A percentile compares a stretch with the other conserved stretches of the same genome.
Evolutionary conservation across 805 yeast species (phyloP).

Genomic region (Lachancea sp.): DNA sequence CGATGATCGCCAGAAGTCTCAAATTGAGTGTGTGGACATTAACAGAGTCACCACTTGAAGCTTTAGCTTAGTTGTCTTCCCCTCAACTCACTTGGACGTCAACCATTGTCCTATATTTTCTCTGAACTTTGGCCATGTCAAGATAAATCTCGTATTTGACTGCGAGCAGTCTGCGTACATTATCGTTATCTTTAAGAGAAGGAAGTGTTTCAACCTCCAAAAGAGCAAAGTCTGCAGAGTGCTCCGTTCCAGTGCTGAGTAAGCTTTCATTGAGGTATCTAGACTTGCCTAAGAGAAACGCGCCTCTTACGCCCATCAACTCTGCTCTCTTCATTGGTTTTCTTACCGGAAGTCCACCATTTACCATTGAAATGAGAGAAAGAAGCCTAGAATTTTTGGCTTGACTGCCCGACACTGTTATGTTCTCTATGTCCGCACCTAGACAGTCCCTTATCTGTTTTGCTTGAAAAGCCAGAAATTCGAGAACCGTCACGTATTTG

Average conservation of each 20-base stretch:
- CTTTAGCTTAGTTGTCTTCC: not conserved
- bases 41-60: conserved; percentile 26
- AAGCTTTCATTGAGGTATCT: conserved; percentile 3
- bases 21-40: conserved; percentile 55
- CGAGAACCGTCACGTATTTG: conserved; percentile 42
- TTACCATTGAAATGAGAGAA: conserved; percentile 26
- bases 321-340: conserved; percentile 12
- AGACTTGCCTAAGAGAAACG: conserved; percentile 19
- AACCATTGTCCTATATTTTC: conserved; percentile 25
- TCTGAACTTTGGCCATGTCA: conserved; percentile 35
- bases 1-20: conserved; percentile 74
- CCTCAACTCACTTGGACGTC: conserved; percentile 6
- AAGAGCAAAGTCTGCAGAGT: not conserved
- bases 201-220: not conserved
- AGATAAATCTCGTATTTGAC: conserved; percentile 22
- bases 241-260: conserved; percentile 5
- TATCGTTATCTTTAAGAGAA: not conserved
- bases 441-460: conserved; percentile 35
- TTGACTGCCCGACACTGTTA: conserved; percentile 50
- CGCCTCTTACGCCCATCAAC: conserved; percentile 22
- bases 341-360: conserved; percentile 8
- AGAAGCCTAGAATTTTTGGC: conserved; percentile 41
- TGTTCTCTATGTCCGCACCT: conserved; percentile 22
- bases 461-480: conserved; percentile 48
- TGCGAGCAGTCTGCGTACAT: conserved; percentile 13